Conservation (phyloP, 208 protist species). For the Leptomonas pyrrhocoris region DNA sequence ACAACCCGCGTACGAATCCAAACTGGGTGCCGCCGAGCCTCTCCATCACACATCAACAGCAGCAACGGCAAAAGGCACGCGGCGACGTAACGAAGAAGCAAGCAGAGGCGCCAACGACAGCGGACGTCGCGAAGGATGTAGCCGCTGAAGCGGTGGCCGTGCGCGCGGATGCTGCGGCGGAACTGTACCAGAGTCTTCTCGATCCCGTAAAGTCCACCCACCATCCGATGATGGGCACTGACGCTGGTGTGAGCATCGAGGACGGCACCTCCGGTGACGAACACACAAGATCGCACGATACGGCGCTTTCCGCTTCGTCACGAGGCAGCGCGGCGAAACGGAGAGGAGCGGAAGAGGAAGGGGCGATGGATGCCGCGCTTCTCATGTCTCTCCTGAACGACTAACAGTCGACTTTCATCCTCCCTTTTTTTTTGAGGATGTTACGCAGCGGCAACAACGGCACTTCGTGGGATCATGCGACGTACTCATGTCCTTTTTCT, state of each 20-base stretch:
- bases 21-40: conserved; percentile 71
- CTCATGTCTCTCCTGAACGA: conserved; percentile 30
- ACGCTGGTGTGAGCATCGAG: neutral
- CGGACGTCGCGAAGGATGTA: neutral
- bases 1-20: conserved; percentile 79
- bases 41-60: conserved; percentile 32
- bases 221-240: too few relatives aligned
- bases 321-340: neutral
- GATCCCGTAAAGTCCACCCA: neutral
- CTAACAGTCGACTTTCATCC: neutral
- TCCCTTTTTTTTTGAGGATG: neutral
- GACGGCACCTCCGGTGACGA: neutral
- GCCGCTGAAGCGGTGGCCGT: conserved; percentile 6
- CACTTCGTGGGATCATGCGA: too few relatives aligned
- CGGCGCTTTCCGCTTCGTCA: neutral
- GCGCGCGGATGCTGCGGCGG: conserved; percentile 16
- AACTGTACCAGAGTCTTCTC: conserved; percentile 28
- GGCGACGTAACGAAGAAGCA: too few relatives aligned
- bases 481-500: too few relatives aligned
- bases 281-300: neutral
- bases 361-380: conserved; percentile 26
- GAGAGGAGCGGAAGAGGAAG: conserved; percentile 6
- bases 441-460: too few relatives aligned
- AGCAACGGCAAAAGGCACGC: neutral
- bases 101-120: neutral